These are phyloP conservation scores for Urochloa ruziziensis DNA, from an alignment of 176 grass and related monocot species.

Conservation along the genomic window DNA sequence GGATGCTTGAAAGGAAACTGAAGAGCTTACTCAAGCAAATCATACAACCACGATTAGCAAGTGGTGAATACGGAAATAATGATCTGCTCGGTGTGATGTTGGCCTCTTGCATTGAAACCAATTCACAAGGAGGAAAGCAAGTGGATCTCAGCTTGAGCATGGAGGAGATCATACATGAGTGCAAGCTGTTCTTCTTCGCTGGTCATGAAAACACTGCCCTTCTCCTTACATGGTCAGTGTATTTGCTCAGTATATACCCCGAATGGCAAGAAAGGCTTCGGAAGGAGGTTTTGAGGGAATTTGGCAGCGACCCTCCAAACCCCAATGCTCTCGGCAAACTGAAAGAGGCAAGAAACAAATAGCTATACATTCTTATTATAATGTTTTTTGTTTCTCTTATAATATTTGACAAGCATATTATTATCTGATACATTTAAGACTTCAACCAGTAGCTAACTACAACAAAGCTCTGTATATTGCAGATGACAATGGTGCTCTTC, in stretches of 20 bases:
- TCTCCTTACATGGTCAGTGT: slow-evolving; percentile 59
- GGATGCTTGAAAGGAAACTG: slow-evolving; percentile 45
- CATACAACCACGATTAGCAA: slow-evolving; percentile 34
- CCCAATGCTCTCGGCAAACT: slow-evolving; percentile 39
- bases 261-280: slow-evolving; percentile 68
- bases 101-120: slow-evolving; percentile 2
- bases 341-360: slow-evolving; percentile 40
- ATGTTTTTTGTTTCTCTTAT: not conserved
- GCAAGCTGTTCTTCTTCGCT: slow-evolving; percentile 65
- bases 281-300: slow-evolving; percentile 43
- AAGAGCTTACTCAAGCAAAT: slow-evolving; percentile 30
- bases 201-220: slow-evolving; percentile 58
- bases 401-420: not conserved
- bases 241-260: slow-evolving; percentile 34
- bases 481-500: slow-evolving; percentile 38
- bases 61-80: slow-evolving; percentile 29
- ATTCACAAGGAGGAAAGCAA: not conserved
- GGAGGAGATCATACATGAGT: slow-evolving; percentile 68
- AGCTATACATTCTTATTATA: not conserved
- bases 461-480: not conserved
- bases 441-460: not conserved
- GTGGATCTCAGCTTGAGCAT: slow-evolving; percentile 28
- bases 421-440: not conserved
- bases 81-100: slow-evolving; percentile 67
- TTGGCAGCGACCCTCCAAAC: slow-evolving; percentile 13